These are phyloP conservation scores for Cercospora citrullina DNA, from an alignment of 2,329 filamentous ascomycete genomes.

Conservation along the genomic window DNA sequence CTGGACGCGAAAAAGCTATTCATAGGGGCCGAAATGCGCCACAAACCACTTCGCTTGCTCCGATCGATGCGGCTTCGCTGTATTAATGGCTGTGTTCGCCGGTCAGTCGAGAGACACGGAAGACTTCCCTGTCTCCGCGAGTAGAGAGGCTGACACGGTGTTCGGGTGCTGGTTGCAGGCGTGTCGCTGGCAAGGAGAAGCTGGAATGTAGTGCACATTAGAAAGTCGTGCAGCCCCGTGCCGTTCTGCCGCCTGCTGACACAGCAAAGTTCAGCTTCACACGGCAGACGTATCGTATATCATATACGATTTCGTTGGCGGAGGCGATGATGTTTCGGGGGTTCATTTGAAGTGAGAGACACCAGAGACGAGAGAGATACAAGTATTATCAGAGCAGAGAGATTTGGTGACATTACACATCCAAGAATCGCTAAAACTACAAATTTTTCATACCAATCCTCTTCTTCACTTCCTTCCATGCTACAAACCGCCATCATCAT, in stretches of 20 bases:
- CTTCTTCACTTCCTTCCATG: slow-evolving; percentile 1
- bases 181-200: not conserved
- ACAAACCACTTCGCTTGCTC: slow-evolving; percentile 7
- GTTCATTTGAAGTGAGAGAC: not conserved
- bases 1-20: slow-evolving; percentile 5
- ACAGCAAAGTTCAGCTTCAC: not conserved
- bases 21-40: slow-evolving; percentile 2
- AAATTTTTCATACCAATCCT: slow-evolving; percentile 8
- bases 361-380: not conserved
- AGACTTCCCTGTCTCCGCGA: not conserved
- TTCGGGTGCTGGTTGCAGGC: not conserved
- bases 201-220: not conserved
- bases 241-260: not conserved
- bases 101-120: not conserved
- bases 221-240: not conserved
- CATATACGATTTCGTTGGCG: too few species aligned
- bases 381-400: slow-evolving; percentile 11
- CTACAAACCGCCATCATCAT: slow-evolving; percentile 11
- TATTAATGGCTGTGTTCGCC: not conserved
- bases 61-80: not conserved
- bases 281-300: too few species aligned
- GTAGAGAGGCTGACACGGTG: not conserved
- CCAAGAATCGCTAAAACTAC: slow-evolving; percentile 20
- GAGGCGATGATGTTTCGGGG: too few species aligned
- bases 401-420: slow-evolving; percentile 18